Percentiles rank a stretch among this genome's conserved stretches.
Conservation (phyloP, 768 basidiomycete species). For the Boletus coccyginus region DNA sequence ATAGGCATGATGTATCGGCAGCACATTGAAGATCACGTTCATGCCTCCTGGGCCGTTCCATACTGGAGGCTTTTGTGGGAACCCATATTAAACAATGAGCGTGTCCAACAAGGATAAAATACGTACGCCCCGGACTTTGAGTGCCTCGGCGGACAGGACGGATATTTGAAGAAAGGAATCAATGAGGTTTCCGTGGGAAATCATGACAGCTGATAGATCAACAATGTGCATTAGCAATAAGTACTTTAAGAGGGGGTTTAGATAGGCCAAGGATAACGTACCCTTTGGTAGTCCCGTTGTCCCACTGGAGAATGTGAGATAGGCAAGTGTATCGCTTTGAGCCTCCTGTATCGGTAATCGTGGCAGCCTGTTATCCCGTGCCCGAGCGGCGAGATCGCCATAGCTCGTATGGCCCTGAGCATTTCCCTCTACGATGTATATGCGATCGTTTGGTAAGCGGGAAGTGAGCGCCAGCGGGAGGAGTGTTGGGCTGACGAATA, state of each 20-base stretch:
- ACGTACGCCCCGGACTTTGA: conserved; percentile 41
- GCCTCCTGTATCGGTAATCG: conserved; percentile 44
- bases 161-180: conserved; percentile 41
- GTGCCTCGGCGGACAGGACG: conserved; percentile 27
- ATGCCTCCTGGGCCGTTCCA: conserved; percentile 43
- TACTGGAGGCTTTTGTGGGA: conserved; percentile 33
- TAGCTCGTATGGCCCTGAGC: conserved; percentile 42
- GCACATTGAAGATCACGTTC: conserved; percentile 51
- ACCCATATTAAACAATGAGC: neutral
- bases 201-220: conserved; percentile 56
- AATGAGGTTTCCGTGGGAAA: conserved; percentile 64
- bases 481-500: conserved; percentile 53
- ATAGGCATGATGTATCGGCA: conserved; percentile 70
- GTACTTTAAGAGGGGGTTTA: neutral
- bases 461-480: conserved; percentile 41
- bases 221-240: conserved; percentile 2
- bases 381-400: conserved; percentile 41
- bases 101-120: neutral
- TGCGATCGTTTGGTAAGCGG: conserved; percentile 37
- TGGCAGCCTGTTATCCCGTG: conserved; percentile 37
- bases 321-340: conserved; percentile 54
- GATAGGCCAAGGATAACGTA: conserved; percentile 16
- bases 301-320: conserved; percentile 75
- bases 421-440: conserved; percentile 49
- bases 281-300: conserved; percentile 79